These are phyloP conservation scores for Dryadomyces sulphureus DNA, from an alignment of 2,329 filamentous ascomycete genomes.

Conservation along the genomic window DNA sequence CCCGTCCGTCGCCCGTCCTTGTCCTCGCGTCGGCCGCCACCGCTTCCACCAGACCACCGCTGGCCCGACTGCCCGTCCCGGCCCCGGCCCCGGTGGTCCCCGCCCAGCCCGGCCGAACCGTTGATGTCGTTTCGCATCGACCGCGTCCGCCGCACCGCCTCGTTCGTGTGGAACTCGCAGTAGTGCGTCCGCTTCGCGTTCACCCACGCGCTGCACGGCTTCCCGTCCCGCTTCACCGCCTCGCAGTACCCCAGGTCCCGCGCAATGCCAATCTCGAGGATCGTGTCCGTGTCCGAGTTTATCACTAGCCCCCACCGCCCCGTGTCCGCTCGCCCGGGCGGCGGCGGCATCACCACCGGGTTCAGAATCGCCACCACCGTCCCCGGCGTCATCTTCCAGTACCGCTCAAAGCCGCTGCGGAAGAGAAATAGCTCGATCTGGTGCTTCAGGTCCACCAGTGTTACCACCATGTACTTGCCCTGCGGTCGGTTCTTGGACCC, in stretches of 20 bases:
- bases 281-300: slow-evolving; percentile 71
- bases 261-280: slow-evolving; percentile 76
- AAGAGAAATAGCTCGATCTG: slow-evolving; percentile 89
- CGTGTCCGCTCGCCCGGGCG: slow-evolving; percentile 57
- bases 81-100: slow-evolving; percentile 25
- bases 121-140: slow-evolving; percentile 67
- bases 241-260: slow-evolving; percentile 85
- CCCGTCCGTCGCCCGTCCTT: slow-evolving; percentile 9
- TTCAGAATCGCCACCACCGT: slow-evolving; percentile 88
- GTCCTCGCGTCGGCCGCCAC: slow-evolving; percentile 10
- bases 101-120: slow-evolving; percentile 40
- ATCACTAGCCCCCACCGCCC: slow-evolving; percentile 77
- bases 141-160: slow-evolving; percentile 55
- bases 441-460: slow-evolving; percentile 75
- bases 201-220: slow-evolving; percentile 69
- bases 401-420: slow-evolving; percentile 75
- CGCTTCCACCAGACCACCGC: too few relatives aligned
- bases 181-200: slow-evolving; percentile 78
- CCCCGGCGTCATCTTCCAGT: slow-evolving; percentile 88
- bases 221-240: slow-evolving; percentile 69
- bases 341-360: slow-evolving; percentile 78
- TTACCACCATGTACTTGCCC: slow-evolving; percentile 87
- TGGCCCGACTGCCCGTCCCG: slow-evolving; percentile 24
- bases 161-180: slow-evolving; percentile 85
- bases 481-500: slow-evolving; percentile 16